These are phyloP conservation scores for Erythrophleum fordii DNA, from an alignment of 306 rosid genomes.

Conservation along the genomic window DNA sequence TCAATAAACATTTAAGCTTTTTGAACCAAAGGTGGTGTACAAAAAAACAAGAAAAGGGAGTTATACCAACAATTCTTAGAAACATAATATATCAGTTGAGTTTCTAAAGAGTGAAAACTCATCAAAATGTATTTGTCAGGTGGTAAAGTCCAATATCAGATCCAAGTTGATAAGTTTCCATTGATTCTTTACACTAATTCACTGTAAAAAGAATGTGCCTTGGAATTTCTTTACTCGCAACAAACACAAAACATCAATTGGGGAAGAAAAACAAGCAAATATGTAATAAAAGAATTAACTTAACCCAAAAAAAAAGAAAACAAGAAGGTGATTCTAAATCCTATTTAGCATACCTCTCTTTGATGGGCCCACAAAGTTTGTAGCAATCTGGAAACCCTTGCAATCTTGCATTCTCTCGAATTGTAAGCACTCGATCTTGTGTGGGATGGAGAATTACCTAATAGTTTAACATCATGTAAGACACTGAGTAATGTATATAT, in stretches of 20 bases:
- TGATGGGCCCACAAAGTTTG: slow-evolving; percentile 49
- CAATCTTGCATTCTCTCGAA: slow-evolving; percentile 59
- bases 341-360: slow-evolving; percentile 56
- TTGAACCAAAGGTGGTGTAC: neutral
- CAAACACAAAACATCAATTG: neutral
- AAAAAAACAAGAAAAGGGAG: no score
- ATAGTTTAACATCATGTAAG: neutral
- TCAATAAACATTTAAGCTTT: neutral
- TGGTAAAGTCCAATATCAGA: no score
- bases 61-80: no score
- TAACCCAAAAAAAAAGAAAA: no score
- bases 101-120: no score
- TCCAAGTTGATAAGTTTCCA: no score
- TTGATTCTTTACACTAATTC: no score
- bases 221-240: no score
- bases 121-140: no score
- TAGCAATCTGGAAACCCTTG: slow-evolving; percentile 67
- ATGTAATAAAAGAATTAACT: no score
- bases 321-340: neutral
- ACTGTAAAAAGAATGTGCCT: no score
- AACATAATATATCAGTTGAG: no score
- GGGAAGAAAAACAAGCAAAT: neutral
- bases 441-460: slow-evolving; percentile 51
- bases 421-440: slow-evolving; percentile 57
- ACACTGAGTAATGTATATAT: neutral